Percentiles rank a stretch among this genome's conserved stretches.
These are phyloP conservation scores for Allomyces javanicus DNA, from an alignment of 192 early-diverging fungal species.

Conservation along the genomic window DNA sequence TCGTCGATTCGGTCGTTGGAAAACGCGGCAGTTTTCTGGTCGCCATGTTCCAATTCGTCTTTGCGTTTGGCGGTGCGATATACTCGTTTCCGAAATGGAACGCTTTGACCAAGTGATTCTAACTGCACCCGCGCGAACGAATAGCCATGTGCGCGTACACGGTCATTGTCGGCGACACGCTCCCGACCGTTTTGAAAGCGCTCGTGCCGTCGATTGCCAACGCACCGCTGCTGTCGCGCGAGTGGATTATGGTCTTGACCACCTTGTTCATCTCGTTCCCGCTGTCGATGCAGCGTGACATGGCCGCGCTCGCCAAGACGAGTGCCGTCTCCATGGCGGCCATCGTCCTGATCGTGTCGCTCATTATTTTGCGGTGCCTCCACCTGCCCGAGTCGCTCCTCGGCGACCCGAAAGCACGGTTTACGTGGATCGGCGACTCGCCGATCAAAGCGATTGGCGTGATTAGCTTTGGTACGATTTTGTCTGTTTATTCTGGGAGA, in stretches of 20 bases:
- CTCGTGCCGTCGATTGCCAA: conserved; percentile 35
- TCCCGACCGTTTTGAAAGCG: conserved; percentile 61
- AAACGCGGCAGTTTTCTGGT: conserved; percentile 15
- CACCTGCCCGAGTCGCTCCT: conserved; percentile 40
- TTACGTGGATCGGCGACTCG: conserved; percentile 6
- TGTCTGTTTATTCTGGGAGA: neutral
- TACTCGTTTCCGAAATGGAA: conserved; percentile 10
- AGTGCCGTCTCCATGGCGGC: conserved; percentile 52
- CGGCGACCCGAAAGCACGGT: conserved; percentile 6
- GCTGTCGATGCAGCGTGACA: conserved; percentile 67
- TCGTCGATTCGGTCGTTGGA: neutral
- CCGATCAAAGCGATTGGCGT: conserved; percentile 48
- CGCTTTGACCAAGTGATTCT: neutral
- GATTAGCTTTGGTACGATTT: conserved; percentile 56
- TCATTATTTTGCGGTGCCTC: conserved; percentile 14
- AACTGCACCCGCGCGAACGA: neutral
- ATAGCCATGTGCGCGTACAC: conserved; percentile 43
- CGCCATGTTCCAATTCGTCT: conserved; percentile 77
- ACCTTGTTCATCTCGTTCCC: conserved; percentile 64
- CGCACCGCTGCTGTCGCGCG: conserved; percentile 38
- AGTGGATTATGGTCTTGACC: conserved; percentile 54
- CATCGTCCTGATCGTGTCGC: neutral
- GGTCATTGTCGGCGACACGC: conserved; percentile 68
- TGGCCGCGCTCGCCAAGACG: conserved; percentile 72
- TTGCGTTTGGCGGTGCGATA: conserved; percentile 74